Evolutionary conservation across 148 eudicot species (phyloP).

Genomic region (Camellia sinensis): DNA sequence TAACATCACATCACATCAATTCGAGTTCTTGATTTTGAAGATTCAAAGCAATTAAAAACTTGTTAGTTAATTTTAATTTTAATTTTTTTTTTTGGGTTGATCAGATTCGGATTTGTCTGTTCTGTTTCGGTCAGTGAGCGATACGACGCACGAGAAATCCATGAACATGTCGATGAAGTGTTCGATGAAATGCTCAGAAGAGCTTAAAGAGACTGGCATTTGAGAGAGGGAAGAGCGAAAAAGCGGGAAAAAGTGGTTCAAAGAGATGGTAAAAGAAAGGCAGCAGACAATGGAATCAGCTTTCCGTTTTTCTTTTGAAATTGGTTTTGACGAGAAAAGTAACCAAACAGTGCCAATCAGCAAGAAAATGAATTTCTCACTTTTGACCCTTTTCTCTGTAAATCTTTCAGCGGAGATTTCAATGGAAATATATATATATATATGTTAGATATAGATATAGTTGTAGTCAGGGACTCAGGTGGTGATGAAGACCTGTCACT

Average conservation of each 20-base stretch:
- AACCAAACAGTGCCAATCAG: neutral
- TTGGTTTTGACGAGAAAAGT: neutral
- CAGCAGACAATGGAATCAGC: neutral
- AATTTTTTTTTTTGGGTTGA: neutral
- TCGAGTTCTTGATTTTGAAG: neutral
- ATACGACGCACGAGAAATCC: conserved; percentile 26
- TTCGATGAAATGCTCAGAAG: conserved; percentile 7
- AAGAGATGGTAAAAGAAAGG: neutral
- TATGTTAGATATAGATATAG: neutral
- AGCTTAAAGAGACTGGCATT: neutral
- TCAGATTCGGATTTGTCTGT: conserved; percentile 20
- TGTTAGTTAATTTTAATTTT: neutral
- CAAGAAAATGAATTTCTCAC: neutral
- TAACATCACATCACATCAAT: neutral
- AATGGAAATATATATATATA: no score
- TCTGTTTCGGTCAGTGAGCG: conserved; percentile 29
- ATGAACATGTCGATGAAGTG: neutral
- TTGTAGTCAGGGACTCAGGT: no score
- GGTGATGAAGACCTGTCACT: neutral
- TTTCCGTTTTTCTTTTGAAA: neutral
- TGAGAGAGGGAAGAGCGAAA: neutral
- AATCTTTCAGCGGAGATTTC: neutral
- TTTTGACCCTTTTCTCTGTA: neutral
- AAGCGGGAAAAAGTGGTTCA: neutral
- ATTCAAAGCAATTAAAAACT: no score